Evolutionary conservation across 257 asterid genomes (phyloP).

Genomic region (Plantago elongata): DNA sequence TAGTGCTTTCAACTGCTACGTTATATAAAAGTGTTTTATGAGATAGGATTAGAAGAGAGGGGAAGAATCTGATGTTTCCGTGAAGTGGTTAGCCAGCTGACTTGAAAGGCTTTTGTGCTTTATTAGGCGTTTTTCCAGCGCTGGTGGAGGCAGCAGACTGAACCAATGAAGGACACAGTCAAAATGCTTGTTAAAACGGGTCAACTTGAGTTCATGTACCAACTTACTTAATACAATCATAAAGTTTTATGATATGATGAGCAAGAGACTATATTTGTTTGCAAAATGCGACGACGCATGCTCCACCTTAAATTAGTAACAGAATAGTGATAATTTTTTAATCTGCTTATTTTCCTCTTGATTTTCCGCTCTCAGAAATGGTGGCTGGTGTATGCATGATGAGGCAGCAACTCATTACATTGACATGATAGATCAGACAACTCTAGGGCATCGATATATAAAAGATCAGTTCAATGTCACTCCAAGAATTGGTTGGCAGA

Average conservation of each 20-base stretch:
- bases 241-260: neutral
- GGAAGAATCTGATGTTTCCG: neutral
- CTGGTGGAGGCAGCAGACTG: constrained; percentile 91
- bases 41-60: neutral
- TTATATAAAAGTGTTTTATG: too few relatives aligned
- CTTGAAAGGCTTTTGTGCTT: neutral
- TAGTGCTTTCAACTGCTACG: too few relatives aligned
- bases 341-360: neutral
- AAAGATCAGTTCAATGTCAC: constrained; percentile 72
- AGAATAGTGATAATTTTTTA: neutral
- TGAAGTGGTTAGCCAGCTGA: neutral
- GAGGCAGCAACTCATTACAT: constrained; percentile 93
- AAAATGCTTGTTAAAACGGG: constrained; percentile 61
- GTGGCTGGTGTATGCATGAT: constrained; percentile 98
- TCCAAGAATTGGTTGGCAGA: constrained; percentile 98
- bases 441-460: constrained; percentile 77
- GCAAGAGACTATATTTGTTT: neutral
- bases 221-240: constrained; percentile 1
- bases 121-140: constrained; percentile 94
- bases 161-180: constrained; percentile 52
- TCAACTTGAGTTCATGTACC: constrained; percentile 92
- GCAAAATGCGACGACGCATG: neutral
- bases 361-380: constrained; percentile 55
- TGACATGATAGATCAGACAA: constrained; percentile 98
- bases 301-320: neutral